Conservation (phyloP, 352 stramenopile species). For the Pythium insidiosum region DNA sequence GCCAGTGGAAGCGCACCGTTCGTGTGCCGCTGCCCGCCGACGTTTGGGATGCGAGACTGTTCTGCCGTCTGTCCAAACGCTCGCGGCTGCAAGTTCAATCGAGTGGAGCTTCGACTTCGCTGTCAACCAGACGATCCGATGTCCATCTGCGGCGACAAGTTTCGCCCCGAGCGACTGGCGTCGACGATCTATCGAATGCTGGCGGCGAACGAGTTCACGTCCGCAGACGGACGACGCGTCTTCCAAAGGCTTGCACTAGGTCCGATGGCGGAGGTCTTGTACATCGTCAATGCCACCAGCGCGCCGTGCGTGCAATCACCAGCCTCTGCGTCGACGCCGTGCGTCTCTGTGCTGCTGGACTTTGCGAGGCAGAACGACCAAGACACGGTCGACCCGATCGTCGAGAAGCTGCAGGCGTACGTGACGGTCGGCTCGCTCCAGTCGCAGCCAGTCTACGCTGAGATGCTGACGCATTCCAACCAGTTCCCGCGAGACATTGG, state of each 20-base stretch:
- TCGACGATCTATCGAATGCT: slow-evolving; percentile 53
- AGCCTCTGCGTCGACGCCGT: slow-evolving; percentile 14
- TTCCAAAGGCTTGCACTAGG: slow-evolving; percentile 27
- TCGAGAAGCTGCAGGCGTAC: slow-evolving; percentile 47
- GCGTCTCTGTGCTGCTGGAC: slow-evolving; percentile 36
- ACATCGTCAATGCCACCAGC: slow-evolving; percentile 43
- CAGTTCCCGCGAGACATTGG: slow-evolving; percentile 31
- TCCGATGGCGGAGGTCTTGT: slow-evolving; percentile 32
- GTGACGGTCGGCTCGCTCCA: slow-evolving; percentile 37
- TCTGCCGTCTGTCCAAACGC: slow-evolving; percentile 24
- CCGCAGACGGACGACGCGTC: slow-evolving; percentile 23
- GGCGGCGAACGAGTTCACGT: slow-evolving; percentile 20
- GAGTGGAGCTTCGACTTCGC: slow-evolving; percentile 29
- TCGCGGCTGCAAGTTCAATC: slow-evolving; percentile 41
- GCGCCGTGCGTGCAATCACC: slow-evolving; percentile 18
- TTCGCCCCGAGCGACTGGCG: slow-evolving; percentile 29
- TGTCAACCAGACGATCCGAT: slow-evolving; percentile 13
- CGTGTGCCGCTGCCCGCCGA: slow-evolving; percentile 33
- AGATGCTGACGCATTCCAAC: slow-evolving; percentile 26
- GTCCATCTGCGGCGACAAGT: slow-evolving; percentile 28
- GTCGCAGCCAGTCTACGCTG: slow-evolving; percentile 28
- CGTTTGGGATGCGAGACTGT: slow-evolving; percentile 57
- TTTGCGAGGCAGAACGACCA: slow-evolving; percentile 18
- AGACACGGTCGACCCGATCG: slow-evolving; percentile 15
- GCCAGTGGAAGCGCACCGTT: slow-evolving; percentile 1